Evolutionary conservation across 2,329 filamentous ascomycete genomes (phyloP).

Genomic region (Cladosporium colombiae): DNA sequence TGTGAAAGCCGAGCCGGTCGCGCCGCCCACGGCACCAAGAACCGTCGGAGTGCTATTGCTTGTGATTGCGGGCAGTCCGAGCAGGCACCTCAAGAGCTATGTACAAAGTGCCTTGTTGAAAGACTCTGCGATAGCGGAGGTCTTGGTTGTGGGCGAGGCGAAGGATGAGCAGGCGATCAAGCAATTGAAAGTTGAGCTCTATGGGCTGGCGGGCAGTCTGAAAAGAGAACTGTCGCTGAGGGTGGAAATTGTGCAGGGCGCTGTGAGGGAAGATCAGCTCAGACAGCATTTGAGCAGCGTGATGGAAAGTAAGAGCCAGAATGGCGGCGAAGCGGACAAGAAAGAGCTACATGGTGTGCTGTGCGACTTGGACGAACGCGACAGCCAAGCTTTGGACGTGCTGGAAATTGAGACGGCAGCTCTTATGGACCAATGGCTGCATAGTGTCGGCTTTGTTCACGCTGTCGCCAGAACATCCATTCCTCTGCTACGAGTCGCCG

Average conservation of each 20-base stretch:
- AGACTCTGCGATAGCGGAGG: background rate
- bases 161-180: slow-evolving; percentile 25
- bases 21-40: background rate
- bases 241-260: slow-evolving; percentile 23
- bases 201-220: slow-evolving; percentile 26
- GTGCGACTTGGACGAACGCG: slow-evolving; percentile 25
- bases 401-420: slow-evolving; percentile 27
- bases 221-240: slow-evolving; percentile 30
- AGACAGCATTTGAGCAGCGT: slow-evolving; percentile 18
- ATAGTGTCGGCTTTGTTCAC: slow-evolving; percentile 33
- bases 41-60: slow-evolving; percentile 11
- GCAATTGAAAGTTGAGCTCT: slow-evolving; percentile 30
- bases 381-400: slow-evolving; percentile 22
- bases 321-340: slow-evolving; percentile 22
- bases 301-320: background rate
- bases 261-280: slow-evolving; percentile 27
- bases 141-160: slow-evolving; percentile 16
- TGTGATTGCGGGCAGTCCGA: slow-evolving; percentile 14
- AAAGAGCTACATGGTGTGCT: slow-evolving; percentile 30
- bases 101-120: slow-evolving; percentile 10
- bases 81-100: slow-evolving; percentile 10
- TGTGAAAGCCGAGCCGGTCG: background rate
- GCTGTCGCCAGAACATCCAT: slow-evolving; percentile 20
- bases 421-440: slow-evolving; percentile 26
- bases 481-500: slow-evolving; percentile 13